Percentiles rank a stretch among this genome's conserved stretches.
phyloP scores from a whole-genome alignment of 139 green algal genomes.

The Chlamydomonas sphaeroides region DNA sequence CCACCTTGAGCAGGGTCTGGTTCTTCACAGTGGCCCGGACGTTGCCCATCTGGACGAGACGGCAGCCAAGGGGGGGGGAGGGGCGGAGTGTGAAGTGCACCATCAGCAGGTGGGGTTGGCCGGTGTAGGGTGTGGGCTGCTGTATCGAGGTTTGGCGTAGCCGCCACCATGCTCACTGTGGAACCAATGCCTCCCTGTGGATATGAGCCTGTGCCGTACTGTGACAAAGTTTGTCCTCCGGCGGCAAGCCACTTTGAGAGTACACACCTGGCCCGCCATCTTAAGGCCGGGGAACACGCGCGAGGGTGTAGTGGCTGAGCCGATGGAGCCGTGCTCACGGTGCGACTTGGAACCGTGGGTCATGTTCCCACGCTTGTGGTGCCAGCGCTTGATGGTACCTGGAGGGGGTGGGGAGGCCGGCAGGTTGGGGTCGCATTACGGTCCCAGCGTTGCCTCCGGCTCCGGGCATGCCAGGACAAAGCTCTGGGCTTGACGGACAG shows the following conservation, averaged over 20 bases:
- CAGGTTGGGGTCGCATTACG: too few species aligned
- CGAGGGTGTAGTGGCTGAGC: constrained; percentile 87
- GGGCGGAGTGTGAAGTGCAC: not conserved
- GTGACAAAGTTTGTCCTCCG: too few species aligned
- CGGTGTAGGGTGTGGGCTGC: too few species aligned
- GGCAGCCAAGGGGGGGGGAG: not conserved
- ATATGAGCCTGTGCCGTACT: too few species aligned
- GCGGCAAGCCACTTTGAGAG: too few species aligned
- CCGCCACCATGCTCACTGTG: too few species aligned
- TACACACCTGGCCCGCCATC: constrained; percentile 84
- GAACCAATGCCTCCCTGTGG: too few species aligned
- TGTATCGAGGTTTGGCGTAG: too few species aligned
- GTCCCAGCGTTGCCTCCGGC: too few species aligned
- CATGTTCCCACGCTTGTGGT: constrained; percentile 94
- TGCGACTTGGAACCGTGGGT: constrained; percentile 98
- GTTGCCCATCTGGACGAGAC: constrained; percentile 81
- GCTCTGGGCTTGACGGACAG: too few species aligned
- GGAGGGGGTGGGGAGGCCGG: not conserved
- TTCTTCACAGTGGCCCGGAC: constrained; percentile 84
- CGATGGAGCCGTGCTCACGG: constrained; percentile 95
- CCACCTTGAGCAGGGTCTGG: constrained; percentile 71
- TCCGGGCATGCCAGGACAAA: too few species aligned
- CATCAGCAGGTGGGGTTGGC: too few species aligned
- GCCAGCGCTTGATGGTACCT: constrained; percentile 96
- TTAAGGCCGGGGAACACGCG: constrained; percentile 95